phyloP scores from a whole-genome alignment of 345 rosid genomes.

The Euphorbia peplus region DNA sequence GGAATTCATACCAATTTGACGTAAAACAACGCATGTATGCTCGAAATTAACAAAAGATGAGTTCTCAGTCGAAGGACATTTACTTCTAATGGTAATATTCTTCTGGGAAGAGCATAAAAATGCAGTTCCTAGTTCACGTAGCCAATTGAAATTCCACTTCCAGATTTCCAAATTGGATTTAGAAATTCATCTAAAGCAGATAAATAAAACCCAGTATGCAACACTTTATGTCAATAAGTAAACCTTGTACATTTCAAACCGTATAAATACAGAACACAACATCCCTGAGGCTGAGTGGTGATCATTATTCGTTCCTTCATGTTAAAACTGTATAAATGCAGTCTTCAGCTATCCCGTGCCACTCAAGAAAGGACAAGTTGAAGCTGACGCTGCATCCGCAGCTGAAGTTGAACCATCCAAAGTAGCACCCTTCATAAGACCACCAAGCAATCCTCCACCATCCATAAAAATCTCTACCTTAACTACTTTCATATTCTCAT shows the following conservation, averaged over 20 bases:
- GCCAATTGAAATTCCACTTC: too few species aligned
- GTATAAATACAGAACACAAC: not conserved
- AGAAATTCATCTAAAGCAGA: too few species aligned
- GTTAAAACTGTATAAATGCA: not conserved
- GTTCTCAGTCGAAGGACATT: too few species aligned
- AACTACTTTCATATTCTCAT: slow-evolving; percentile 47
- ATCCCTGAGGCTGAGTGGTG: not conserved
- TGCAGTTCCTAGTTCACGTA: too few species aligned
- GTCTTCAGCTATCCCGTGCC: slow-evolving; percentile 28
- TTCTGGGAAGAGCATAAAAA: too few species aligned
- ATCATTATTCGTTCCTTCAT: not conserved
- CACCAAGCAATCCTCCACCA: slow-evolving; percentile 57
- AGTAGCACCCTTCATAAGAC: slow-evolving; percentile 41
- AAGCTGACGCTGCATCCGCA: slow-evolving; percentile 21
- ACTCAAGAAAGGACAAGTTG: slow-evolving; percentile 48
- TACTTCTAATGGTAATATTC: too few species aligned
- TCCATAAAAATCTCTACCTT: slow-evolving; percentile 53
- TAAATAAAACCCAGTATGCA: too few species aligned
- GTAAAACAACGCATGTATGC: too few species aligned
- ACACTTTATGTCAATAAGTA: not conserved
- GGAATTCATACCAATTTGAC: too few species aligned
- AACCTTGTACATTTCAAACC: not conserved
- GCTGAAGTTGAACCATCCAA: slow-evolving; percentile 8
- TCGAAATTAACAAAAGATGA: too few species aligned
- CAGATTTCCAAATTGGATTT: too few species aligned